A percentile compares a stretch with the other conserved stretches of the same genome.
phyloP scores from a whole-genome alignment of 179 eudicot genomes.

The Heliamphora pulchella region DNA sequence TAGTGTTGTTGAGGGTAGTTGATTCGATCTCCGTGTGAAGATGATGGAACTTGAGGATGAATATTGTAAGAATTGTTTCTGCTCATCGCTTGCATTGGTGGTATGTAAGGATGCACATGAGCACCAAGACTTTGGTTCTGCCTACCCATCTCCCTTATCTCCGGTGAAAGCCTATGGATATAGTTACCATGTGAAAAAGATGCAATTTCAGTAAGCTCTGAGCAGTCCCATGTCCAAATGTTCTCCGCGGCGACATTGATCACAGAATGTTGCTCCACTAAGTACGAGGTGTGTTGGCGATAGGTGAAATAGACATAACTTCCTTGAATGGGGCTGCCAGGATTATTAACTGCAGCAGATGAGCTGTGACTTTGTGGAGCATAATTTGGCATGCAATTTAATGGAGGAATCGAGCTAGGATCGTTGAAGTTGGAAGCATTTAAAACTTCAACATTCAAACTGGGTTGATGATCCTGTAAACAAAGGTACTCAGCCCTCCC shows the following conservation, averaged over 20 bases:
- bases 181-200: too few species aligned
- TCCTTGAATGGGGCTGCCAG: neutral
- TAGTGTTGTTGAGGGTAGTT: neutral
- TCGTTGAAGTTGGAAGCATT: too few species aligned
- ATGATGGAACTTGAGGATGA: slow-evolving; percentile 8
- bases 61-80: neutral
- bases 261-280: neutral
- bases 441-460: too few species aligned
- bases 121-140: neutral
- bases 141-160: neutral
- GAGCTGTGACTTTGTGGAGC: neutral
- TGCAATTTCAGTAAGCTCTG: too few species aligned
- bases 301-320: neutral
- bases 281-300: neutral
- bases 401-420: too few species aligned
- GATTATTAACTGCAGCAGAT: neutral
- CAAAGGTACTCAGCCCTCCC: too few species aligned
- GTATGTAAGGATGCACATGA: neutral
- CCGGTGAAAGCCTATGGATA: neutral
- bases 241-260: neutral
- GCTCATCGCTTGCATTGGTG: neutral
- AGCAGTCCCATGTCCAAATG: neutral
- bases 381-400: neutral
- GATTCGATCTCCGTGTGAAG: neutral
- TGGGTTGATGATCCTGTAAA: too few species aligned